Evolutionary conservation across 23 red algal species (phyloP).

Genomic region (Chondrus crispus): DNA sequence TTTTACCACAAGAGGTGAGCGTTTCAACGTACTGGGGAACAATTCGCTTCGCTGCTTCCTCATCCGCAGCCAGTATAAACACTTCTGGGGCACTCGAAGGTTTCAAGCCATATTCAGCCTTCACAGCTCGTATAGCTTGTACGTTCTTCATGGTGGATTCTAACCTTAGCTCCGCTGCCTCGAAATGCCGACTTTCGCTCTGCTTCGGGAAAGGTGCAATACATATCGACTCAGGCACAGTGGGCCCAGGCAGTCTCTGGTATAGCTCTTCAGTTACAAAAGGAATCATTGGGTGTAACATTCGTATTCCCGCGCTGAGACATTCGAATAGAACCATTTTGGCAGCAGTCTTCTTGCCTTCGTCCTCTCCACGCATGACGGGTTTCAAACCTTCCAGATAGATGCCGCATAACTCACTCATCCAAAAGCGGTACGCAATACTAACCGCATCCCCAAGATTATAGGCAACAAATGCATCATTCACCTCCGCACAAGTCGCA

Average conservation of each 20-base stretch:
- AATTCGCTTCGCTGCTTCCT: slow-evolving; percentile 5
- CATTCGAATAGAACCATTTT: slow-evolving; percentile 83
- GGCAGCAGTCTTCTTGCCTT: slow-evolving; percentile 25
- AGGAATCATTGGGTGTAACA: slow-evolving; percentile 99
- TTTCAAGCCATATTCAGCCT: slow-evolving; percentile 74
- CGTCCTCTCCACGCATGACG: slow-evolving; percentile 54
- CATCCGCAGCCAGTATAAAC: slow-evolving; percentile 35
- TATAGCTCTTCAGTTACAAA: slow-evolving; percentile 98
- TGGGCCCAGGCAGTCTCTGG: slow-evolving; percentile 82
- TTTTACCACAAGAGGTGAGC: slow-evolving; percentile 43
- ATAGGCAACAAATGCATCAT: slow-evolving; percentile 64
- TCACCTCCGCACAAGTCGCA: slow-evolving; percentile 13
- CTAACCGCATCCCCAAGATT: slow-evolving; percentile 77
- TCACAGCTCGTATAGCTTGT: slow-evolving; percentile 65
- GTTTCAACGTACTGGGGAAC: slow-evolving; percentile 57
- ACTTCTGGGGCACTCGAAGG: slow-evolving; percentile 51
- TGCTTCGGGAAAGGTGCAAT: slow-evolving; percentile 69
- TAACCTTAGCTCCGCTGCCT: slow-evolving; percentile 38
- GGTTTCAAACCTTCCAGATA: slow-evolving; percentile 96
- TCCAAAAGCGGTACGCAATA: slow-evolving; percentile 84
- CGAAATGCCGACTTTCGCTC: not conserved
- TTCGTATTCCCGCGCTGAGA: slow-evolving; percentile 78
- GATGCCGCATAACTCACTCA: slow-evolving; percentile 90
- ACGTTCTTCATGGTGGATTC: slow-evolving; percentile 74
- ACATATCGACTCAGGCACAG: slow-evolving; percentile 63